Percentiles rank a stretch among this genome's conserved stretches.
These are phyloP conservation scores for Linnemannia schmuckeri DNA, from an alignment of 192 early-diverging fungal species.

Conservation along the genomic window DNA sequence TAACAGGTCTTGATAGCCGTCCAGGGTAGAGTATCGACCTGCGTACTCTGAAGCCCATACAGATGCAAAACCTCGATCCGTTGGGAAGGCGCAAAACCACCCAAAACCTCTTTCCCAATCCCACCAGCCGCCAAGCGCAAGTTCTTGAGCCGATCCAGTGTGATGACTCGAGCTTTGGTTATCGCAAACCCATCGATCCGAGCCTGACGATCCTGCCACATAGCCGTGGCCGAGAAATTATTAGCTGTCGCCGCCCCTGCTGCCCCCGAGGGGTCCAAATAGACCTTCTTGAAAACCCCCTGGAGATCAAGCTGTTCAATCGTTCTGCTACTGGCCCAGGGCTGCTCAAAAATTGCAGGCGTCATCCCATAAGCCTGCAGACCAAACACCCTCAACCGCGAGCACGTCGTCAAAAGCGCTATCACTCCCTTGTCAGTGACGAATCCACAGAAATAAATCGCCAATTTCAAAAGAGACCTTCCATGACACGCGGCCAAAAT, in stretches of 20 bases:
- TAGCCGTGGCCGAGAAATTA: slow-evolving; percentile 2
- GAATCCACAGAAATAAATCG: slow-evolving; percentile 24
- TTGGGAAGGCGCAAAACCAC: slow-evolving; percentile 11
- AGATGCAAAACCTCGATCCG: slow-evolving; percentile 32
- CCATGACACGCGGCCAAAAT: slow-evolving; percentile 9
- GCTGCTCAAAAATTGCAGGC: slow-evolving; percentile 15
- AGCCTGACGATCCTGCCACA: slow-evolving; percentile 11
- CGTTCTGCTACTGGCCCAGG: slow-evolving; percentile 26
- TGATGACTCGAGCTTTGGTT: slow-evolving; percentile 7
- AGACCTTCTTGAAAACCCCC: slow-evolving; percentile 15
- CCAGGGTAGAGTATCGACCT: slow-evolving; percentile 16
- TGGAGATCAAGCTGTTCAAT: slow-evolving; percentile 41
- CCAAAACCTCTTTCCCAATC: slow-evolving; percentile 15
- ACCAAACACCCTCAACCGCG: slow-evolving; percentile 17
- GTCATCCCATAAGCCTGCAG: slow-evolving; percentile 25
- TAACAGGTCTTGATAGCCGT: background rate
- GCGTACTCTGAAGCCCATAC: slow-evolving; percentile 29
- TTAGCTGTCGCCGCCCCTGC: background rate
- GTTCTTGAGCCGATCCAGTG: slow-evolving; percentile 16
- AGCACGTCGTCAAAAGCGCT: background rate
- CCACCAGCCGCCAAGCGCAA: slow-evolving; percentile 22
- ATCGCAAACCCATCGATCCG: slow-evolving; percentile 16
- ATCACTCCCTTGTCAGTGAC: slow-evolving; percentile 25
- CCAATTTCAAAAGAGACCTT: slow-evolving; percentile 9
- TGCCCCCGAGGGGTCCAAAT: background rate